phyloP scores from a whole-genome alignment of 352 stramenopile species.

The Globisporangium carolinianum region DNA sequence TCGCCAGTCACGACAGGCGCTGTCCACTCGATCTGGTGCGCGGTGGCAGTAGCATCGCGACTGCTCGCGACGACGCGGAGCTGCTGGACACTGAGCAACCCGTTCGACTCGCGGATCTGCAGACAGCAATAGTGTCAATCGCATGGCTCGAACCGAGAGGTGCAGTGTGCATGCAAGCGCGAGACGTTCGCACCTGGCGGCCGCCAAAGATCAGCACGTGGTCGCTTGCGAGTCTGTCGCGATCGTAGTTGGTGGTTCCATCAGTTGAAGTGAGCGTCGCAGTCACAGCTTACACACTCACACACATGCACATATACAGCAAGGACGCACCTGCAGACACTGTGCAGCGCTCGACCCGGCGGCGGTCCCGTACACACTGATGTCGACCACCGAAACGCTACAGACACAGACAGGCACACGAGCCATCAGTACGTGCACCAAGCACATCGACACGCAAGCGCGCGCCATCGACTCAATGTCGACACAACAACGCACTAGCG shows the following conservation, averaged over 20 bases:
- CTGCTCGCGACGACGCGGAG: conserved; percentile 13
- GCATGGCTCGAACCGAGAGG: not conserved
- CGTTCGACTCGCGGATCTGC: conserved; percentile 63
- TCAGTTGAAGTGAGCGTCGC: not conserved
- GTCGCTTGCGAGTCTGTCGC: conserved; percentile 23
- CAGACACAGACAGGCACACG: not conserved
- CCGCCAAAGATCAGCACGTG: conserved; percentile 62
- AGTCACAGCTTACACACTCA: not conserved
- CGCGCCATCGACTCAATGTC: not conserved
- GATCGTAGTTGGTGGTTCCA: too few relatives aligned
- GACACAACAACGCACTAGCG: conserved; percentile 14
- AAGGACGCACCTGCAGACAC: conserved; percentile 30
- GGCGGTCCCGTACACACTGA: conserved; percentile 19
- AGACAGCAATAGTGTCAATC: not conserved
- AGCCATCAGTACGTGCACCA: too few relatives aligned
- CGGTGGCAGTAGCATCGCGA: not conserved
- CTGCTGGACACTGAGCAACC: conserved; percentile 39
- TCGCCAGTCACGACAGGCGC: conserved; percentile 24
- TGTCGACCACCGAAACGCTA: conserved; percentile 54
- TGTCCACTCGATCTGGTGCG: conserved; percentile 28
- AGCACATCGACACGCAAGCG: not conserved
- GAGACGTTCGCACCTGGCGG: conserved; percentile 31
- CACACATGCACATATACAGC: too few relatives aligned
- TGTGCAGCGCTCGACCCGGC: conserved; percentile 46
- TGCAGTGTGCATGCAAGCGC: not conserved